These are phyloP conservation scores for Sugiyamaella novakii DNA, from an alignment of 1,139 yeast species.

Conservation along the genomic window DNA sequence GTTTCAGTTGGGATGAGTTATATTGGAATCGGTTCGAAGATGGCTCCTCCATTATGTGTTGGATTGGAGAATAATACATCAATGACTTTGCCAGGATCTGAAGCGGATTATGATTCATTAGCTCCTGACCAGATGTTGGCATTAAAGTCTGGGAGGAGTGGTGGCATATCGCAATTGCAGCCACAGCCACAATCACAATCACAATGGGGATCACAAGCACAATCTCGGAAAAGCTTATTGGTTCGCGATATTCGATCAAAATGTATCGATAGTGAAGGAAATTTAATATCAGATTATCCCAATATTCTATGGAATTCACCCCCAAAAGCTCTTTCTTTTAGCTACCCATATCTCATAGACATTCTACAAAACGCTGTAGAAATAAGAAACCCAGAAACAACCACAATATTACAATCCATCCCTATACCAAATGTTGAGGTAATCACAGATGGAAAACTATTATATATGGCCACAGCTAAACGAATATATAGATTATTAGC, in stretches of 20 bases:
- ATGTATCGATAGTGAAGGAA: conserved; percentile 31
- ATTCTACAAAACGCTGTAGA: conserved; percentile 33
- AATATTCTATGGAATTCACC: conserved; percentile 32
- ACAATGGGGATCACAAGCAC: too few relatives aligned
- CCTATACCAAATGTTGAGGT: conserved; percentile 30
- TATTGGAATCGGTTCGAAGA: conserved; percentile 31
- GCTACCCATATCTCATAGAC: conserved; percentile 41
- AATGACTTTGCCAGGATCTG: neutral
- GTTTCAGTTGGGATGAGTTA: conserved; percentile 30
- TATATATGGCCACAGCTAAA: conserved; percentile 34
- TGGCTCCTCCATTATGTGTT: conserved; percentile 29
- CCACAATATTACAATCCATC: conserved; percentile 33
- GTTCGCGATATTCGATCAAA: conserved; percentile 34
- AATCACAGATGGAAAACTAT: conserved; percentile 29
- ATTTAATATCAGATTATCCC: conserved; percentile 27
- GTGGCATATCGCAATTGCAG: too few relatives aligned
- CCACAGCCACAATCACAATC: too few relatives aligned
- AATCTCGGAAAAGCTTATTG: conserved; percentile 29
- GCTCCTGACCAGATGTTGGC: neutral
- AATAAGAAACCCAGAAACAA: conserved; percentile 40
- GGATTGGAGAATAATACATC: conserved; percentile 12
- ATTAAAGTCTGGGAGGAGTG: neutral
- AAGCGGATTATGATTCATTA: neutral
- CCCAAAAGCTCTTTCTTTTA: conserved; percentile 35
- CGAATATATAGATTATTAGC: conserved; percentile 35